Base-by-base conservation (phyloP, 345 rosid species). In the Bruguiera gymnorhiza region DNA sequence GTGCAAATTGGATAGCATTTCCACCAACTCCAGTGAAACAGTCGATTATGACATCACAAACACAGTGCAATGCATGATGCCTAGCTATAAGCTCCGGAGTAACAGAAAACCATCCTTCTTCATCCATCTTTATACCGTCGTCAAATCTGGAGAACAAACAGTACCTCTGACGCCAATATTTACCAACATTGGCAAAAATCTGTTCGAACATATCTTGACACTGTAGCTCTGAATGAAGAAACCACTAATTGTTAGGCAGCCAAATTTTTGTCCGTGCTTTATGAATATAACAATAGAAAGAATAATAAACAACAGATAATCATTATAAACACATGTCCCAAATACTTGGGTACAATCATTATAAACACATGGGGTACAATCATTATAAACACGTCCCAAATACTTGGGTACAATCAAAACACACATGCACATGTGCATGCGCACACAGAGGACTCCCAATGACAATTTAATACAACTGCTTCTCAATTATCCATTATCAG, bases 81-180 rank as follows among this genome's bases (percentile, higher is more conserved):
- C 81, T 78, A 27, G 99, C 97, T 68, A 95, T 86, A 76, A 73
- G 66, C 76, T 95, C 97, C 36, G 99, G 97, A 48, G 97, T 95
- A 66, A 92, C 98, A 80, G 97, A 94, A 85, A 92, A 94, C 99
- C 99, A 94, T 60, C 97, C 97, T 83, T 94, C 99, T 80, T 89
- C 91, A 11, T 94, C 97, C 99, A 94, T 90, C 84, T 73, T 80
- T 69, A 92, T 81, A 66, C 97, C 99, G 54, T 83, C 84, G 55
- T 92, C 93, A 75, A 86, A 92, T 83, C 83, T 82, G 55, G 97
- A 89, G 83, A 95, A 95, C 43, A 88, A 77, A 29, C 73, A 54
- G 77, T 95, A 88, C 67, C 99, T 80, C 72, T 95, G 99, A 75
- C 79, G 76, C 97, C 99, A 95, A 78, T 92, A 89, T 82, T 92